phyloP scores from a whole-genome alignment of 148 eudicot species.

The Selenicereus undatus region DNA sequence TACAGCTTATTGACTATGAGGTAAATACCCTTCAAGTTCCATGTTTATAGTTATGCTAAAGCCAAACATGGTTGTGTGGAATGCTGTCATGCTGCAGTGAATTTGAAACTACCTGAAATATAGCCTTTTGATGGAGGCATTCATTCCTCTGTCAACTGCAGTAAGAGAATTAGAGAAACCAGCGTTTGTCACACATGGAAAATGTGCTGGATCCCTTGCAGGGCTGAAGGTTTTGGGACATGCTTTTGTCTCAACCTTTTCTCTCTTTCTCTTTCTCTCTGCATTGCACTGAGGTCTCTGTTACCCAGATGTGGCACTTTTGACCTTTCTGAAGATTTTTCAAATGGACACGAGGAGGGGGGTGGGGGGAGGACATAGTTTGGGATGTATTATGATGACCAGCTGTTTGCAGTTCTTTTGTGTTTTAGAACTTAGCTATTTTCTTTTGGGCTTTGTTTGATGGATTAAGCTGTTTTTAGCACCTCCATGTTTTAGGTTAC shows the following conservation, averaged over 20 bases:
- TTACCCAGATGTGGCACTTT: not conserved
- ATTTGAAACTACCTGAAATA: not conserved
- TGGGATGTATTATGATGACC: not conserved
- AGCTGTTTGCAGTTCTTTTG: not conserved
- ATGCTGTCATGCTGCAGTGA: not conserved
- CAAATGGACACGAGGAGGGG: too few relatives aligned
- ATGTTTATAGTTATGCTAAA: not conserved
- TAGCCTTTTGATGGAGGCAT: not conserved
- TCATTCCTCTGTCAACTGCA: not conserved
- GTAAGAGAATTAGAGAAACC: not conserved
- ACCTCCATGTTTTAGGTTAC: constrained; percentile 59
- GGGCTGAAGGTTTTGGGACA: not conserved
- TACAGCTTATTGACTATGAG: constrained; percentile 96
- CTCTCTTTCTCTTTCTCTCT: not conserved
- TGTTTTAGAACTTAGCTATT: not conserved
- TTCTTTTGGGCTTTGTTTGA: not conserved
- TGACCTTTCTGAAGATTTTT: not conserved
- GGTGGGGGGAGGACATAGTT: too few relatives aligned
- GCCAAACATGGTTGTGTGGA: not conserved
- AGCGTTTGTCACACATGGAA: not conserved
- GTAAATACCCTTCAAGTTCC: constrained; percentile 33
- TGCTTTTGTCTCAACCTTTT: not conserved
- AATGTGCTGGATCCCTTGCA: not conserved
- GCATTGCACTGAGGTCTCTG: not conserved
- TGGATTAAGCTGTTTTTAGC: constrained; percentile 12